Evolutionary conservation across 306 rosid species (phyloP), one percentile per base, ranked within the genome.

Genomic region (Quercus glauca): DNA sequence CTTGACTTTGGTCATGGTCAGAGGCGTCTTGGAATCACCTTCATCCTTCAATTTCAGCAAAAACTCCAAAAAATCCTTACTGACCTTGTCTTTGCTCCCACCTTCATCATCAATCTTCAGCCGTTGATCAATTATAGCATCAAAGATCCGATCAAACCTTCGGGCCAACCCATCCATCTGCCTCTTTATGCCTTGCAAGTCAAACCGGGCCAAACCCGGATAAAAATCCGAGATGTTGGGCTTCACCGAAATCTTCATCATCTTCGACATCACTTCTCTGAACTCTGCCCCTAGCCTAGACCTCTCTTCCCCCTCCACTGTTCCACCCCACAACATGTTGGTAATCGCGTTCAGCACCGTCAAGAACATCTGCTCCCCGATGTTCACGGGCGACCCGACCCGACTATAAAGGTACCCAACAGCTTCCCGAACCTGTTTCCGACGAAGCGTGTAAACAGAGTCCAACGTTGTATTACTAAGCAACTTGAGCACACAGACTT

Each of bases 191-290:
- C 97, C 96, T 45, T 95, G 99, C 85, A 95, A 33, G 73, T 95
- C 98, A 2, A 95, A 95, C 55, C 90, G 85, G n/a, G 93, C 93
- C 89, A 95, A 73, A 23, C 76, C 69, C 61, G 97, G 91, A 61
- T 76, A 95, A 15, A 90, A 92, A 20, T 95, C 99, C 58, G 94
- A 95, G 23, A 92, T 7, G 33, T 92, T 91, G 15, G 96, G 97
- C 81, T 79, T 86, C 33, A 81, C 89, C 31, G 90, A 2, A 1
- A 90, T 75, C 12, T 25, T 77, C 10, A 90, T 88, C 51, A 89
- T 80, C 9, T 85, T 84, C 55, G 86, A 68, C 37, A 89, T 82
- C 57, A 76, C 67, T 21, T 80, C 82, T 83, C 95, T 84, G 23
- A 92, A 95, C 86, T 91, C 98, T 37, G 83, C 60, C 15, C 92